Conservation (phyloP, 495 filamentous ascomycete species). For the Penicillium fimorum region DNA sequence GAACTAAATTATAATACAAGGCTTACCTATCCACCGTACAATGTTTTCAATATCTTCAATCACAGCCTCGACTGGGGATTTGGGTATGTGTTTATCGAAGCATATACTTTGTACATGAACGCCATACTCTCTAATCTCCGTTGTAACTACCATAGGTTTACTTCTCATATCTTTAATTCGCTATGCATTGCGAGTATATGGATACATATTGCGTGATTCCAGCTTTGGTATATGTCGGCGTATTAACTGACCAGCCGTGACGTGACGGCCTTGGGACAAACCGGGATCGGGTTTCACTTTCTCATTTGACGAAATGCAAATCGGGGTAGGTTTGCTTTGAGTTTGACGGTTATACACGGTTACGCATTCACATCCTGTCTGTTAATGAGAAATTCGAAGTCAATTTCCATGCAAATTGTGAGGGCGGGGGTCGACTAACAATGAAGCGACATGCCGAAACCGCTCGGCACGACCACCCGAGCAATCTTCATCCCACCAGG, state of each 20-base stretch:
- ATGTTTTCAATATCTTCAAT: no score
- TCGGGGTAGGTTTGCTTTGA: neutral
- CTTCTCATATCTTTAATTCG: neutral
- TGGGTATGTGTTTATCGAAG: neutral
- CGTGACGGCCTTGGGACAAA: neutral
- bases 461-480: slow-evolving; percentile 24
- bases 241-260: neutral
- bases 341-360: neutral
- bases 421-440: neutral
- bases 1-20: no score
- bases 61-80: neutral
- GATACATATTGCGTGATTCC: neutral
- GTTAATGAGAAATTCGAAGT: neutral
- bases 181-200: neutral
- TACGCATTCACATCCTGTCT: neutral
- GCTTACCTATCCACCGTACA: no score
- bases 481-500: neutral
- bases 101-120: neutral
- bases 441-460: neutral
- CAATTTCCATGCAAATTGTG: neutral
- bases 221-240: neutral
- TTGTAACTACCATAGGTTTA: neutral
- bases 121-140: neutral
- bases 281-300: neutral
- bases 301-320: neutral